A percentile compares a stretch with the other conserved stretches of the same genome.
Evolutionary conservation across 257 asterid species (phyloP).

Genomic region (Nicotiana undulata): DNA sequence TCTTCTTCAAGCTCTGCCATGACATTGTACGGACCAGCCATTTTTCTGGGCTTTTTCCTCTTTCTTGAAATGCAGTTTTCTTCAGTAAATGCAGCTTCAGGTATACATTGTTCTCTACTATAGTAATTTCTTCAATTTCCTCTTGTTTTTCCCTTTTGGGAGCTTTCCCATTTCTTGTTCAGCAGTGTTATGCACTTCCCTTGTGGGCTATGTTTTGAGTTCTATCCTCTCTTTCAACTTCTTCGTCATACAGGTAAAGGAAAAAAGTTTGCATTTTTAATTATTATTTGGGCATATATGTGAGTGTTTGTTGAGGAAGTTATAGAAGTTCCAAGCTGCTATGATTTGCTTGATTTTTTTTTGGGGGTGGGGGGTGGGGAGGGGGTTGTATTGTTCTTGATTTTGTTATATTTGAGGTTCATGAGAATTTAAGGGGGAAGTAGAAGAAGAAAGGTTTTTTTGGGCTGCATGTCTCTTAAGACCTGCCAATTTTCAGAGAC

Average conservation of each 20-base stretch:
- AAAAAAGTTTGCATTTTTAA: not conserved
- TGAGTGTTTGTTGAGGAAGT: not conserved
- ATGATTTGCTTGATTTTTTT: not conserved
- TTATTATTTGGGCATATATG: not conserved
- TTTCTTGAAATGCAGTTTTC: conserved; percentile 32
- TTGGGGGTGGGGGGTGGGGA: too few species aligned
- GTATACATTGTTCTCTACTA: conserved; percentile 15
- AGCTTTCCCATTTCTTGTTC: not conserved
- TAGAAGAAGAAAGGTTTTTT: not conserved
- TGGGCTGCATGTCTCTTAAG: not conserved
- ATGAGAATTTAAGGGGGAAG: not conserved
- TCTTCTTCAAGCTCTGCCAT: conserved; percentile 18
- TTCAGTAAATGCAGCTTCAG: conserved; percentile 40
- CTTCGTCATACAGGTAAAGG: not conserved
- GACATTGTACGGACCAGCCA: conserved; percentile 31
- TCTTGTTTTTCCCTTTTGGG: not conserved
- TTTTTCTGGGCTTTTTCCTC: conserved; percentile 29
- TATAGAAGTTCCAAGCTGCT: not conserved
- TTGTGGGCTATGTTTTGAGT: not conserved
- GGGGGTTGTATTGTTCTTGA: not conserved
- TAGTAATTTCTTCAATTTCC: not conserved
- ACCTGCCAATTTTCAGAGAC: not conserved
- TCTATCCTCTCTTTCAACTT: not conserved
- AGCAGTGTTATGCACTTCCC: not conserved
- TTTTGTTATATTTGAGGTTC: not conserved